phyloP scores from a whole-genome alignment of 352 stramenopile genomes.

The Phytophthora pinifolia region DNA sequence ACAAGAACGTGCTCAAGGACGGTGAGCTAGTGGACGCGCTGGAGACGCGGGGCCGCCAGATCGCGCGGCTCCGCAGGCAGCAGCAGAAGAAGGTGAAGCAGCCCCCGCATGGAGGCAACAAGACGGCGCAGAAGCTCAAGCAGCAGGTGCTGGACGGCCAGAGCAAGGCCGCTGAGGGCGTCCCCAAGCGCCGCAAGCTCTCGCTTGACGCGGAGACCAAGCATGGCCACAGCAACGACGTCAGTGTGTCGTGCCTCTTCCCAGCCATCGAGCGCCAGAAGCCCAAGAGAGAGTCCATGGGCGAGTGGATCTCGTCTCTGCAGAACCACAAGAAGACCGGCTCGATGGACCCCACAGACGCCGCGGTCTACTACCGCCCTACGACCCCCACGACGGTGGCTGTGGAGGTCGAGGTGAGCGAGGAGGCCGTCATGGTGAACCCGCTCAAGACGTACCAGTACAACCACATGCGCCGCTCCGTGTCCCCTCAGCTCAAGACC shows the following conservation, averaged over 20 bases:
- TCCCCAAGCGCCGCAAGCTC: conserved; percentile 47
- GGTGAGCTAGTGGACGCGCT: conserved; percentile 61
- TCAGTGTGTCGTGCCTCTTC: conserved; percentile 26
- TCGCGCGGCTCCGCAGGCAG: conserved; percentile 43
- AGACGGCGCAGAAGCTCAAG: conserved; percentile 47
- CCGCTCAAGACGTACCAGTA: conserved; percentile 28
- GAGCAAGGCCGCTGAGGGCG: conserved; percentile 25
- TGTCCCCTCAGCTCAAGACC: conserved; percentile 29
- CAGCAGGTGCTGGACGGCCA: conserved; percentile 25
- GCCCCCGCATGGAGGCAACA: conserved; percentile 6
- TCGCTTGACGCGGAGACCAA: conserved; percentile 30
- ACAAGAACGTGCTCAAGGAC: conserved; percentile 73
- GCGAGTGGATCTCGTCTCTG: conserved; percentile 31
- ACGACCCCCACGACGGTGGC: conserved; percentile 26
- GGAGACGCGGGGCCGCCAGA: conserved; percentile 55
- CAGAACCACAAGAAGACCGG: conserved; percentile 24
- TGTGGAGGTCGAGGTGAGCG: conserved; percentile 20
- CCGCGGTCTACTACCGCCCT: conserved; percentile 21
- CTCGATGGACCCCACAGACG: conserved; percentile 12
- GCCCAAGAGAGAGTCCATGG: conserved; percentile 25
- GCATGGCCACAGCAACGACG: conserved; percentile 6
- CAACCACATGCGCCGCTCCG: conserved; percentile 17
- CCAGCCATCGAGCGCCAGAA: conserved; percentile 37
- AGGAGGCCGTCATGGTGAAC: conserved; percentile 30
- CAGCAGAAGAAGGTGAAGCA: conserved; percentile 27